Evolutionary conservation across 306 rosid species (phyloP), one percentile per base, ranked within the genome.

Genomic region (Carpinus viminea): DNA sequence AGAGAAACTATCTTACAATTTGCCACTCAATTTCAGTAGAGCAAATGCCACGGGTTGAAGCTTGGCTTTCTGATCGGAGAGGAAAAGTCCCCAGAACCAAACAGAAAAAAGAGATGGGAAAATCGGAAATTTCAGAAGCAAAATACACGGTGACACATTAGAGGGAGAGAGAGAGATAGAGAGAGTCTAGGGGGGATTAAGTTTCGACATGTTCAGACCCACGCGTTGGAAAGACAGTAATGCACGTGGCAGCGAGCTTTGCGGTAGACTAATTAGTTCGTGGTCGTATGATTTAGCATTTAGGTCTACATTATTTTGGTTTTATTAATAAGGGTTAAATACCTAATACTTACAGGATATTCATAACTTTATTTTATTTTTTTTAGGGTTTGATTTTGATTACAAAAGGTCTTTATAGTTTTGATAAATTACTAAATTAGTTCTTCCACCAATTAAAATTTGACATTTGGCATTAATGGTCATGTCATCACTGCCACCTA

Each of bases 231-330:
- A 9, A 57, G 21, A 54, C 21, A 45, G 43, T 36, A 13, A 7
- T 3, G 48, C 68, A 81, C 84, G 87, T 84, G 90, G 70, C 80
- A 24, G 18, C 18, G 72, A 55, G 64, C 15, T 70, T 82, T 72
- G 71, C 24, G 69, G 51, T 38, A 68, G 38, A 24, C 65, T 24
- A 4, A 59, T 24, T 59, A 4, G 38, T 11, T 26, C 52, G 31
- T 3, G 64, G 38, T 59, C 1, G 12, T 10, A 0, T 12, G 13
- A 52, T 13, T 52, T 52, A 4, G 18, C 20, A 52, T 13, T 52
- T 52, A 4, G 18, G 57, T 16, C 57, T 52, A 16, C n/a, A 16
- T 52, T 7, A 52, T 52, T 52, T 52, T 52, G n/a, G n/a, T 15
- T 12, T 48, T 24, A 24, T 24, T 24, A 24, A 24, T 24, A 24